Percentiles rank a stretch among this genome's conserved stretches.
Evolutionary conservation across 495 filamentous ascomycete genomes (phyloP).

Genomic region (Mytilinidion resinicola): DNA sequence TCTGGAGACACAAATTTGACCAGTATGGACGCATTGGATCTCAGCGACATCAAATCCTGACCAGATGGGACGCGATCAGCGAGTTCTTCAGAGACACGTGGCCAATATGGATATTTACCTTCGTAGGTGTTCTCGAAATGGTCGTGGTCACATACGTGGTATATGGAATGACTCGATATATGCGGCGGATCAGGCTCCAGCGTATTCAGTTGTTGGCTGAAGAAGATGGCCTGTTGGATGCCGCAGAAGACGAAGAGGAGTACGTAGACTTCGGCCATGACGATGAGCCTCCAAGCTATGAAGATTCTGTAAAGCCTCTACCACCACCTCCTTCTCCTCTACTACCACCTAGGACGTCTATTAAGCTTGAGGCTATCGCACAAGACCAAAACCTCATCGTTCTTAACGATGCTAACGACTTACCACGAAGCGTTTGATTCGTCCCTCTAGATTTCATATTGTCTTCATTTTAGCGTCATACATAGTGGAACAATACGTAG

Average conservation of each 20-base stretch:
- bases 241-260: slow-evolving; percentile 1
- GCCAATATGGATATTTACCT: slow-evolving; percentile 6
- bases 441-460: too few relatives aligned
- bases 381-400: too few relatives aligned
- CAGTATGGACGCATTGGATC: slow-evolving; percentile 14
- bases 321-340: background rate
- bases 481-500: too few relatives aligned
- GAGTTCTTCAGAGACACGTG: slow-evolving; percentile 5
- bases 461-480: too few relatives aligned
- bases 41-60: background rate
- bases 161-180: background rate
- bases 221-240: slow-evolving; percentile 10
- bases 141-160: background rate
- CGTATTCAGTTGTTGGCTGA: background rate
- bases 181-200: background rate
- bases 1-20: slow-evolving; percentile 16
- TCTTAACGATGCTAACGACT: too few relatives aligned
- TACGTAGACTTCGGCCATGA: background rate
- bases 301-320: background rate
- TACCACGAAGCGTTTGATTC: too few relatives aligned
- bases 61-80: background rate
- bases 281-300: background rate
- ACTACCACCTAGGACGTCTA: too few relatives aligned
- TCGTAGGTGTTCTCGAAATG: background rate
- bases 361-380: too few relatives aligned